Base-by-base conservation (phyloP, 495 filamentous ascomycete species). In the Penicillium ucsense region DNA sequence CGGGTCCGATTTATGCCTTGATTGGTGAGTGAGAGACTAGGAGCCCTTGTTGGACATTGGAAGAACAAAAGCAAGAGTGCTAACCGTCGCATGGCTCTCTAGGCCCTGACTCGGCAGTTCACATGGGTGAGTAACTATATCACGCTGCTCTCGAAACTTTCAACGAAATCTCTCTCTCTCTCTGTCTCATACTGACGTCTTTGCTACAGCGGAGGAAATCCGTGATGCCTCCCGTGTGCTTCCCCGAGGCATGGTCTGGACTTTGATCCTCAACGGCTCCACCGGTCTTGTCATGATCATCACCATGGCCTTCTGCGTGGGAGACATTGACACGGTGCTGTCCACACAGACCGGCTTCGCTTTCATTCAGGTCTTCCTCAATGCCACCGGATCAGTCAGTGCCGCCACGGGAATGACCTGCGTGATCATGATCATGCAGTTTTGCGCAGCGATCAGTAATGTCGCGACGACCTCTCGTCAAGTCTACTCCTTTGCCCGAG, bases 381-480 rank as follows among this genome's bases (percentile, higher is more conserved):
- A 79, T 47, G 69, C 71, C 3, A 76, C 74, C 0, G 49, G 65
- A 3, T 72, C 56, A 41, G 52, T 63, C 7, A 63, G 65, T 8
- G 78, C 62, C 1, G 71, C 73, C 4, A 73, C 68, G 35, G 64
- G 66, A 11, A 71, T 80, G 66, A 76, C 73, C 1, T 62, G 61
- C 7, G 68, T 81, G 27, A 55, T 81, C 31, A 60, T 77, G 5
- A 50, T 82, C 8, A 67, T 75, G 5, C 53, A 75, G 4, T 66
- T 71, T 8, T 70, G 65, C 30, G 73, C 72, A 10, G 70, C 71
- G 2, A 70, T 81, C 45, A 78, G 70, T 44, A 69, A 74, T 46
- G 73, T 79, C 9, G 73, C 78, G 5, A 79, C 77, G 0, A 71
- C 76, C 8, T 79, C 77, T 7, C 67, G 78, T 0, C 79, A 81